Evolutionary conservation across 1,139 yeast genomes (phyloP).

Genomic region (Sugiyamaella paludigena): DNA sequence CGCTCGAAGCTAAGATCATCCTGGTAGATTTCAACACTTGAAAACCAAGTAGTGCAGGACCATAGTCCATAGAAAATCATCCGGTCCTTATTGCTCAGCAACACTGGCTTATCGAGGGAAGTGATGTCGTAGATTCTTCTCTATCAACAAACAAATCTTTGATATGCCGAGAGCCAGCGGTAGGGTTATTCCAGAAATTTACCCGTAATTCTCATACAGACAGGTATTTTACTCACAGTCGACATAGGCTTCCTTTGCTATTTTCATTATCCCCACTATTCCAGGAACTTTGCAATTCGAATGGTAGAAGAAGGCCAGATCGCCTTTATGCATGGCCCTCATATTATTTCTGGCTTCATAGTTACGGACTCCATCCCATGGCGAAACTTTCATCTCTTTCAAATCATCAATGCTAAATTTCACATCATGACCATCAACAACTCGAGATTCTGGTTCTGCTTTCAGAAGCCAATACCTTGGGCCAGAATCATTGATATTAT

Average conservation of each 20-base stretch:
- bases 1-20: too few relatives aligned
- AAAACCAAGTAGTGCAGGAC: too few relatives aligned
- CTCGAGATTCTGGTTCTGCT: constrained; percentile 50
- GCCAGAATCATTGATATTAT: neutral
- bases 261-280: constrained; percentile 47
- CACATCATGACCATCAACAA: constrained; percentile 50
- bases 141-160: too few relatives aligned
- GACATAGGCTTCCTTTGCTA: constrained; percentile 45
- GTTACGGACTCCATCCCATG: constrained; percentile 60
- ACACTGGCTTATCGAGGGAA: too few relatives aligned
- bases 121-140: too few relatives aligned
- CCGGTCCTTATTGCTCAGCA: too few relatives aligned
- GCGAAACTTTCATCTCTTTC: constrained; percentile 39
- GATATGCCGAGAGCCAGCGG: too few relatives aligned
- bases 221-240: constrained; percentile 29
- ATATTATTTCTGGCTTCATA: constrained; percentile 53
- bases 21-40: too few relatives aligned
- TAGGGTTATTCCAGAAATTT: neutral
- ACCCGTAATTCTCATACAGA: too few relatives aligned
- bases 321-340: constrained; percentile 46
- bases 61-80: too few relatives aligned
- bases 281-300: constrained; percentile 54
- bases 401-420: constrained; percentile 47
- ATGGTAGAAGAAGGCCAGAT: constrained; percentile 50
- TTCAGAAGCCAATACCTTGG: constrained; percentile 48